A percentile compares a stretch with the other conserved stretches of the same genome.
phyloP scores from a whole-genome alignment of 2,329 filamentous ascomycete species.

The Nectriaceae sp. region DNA sequence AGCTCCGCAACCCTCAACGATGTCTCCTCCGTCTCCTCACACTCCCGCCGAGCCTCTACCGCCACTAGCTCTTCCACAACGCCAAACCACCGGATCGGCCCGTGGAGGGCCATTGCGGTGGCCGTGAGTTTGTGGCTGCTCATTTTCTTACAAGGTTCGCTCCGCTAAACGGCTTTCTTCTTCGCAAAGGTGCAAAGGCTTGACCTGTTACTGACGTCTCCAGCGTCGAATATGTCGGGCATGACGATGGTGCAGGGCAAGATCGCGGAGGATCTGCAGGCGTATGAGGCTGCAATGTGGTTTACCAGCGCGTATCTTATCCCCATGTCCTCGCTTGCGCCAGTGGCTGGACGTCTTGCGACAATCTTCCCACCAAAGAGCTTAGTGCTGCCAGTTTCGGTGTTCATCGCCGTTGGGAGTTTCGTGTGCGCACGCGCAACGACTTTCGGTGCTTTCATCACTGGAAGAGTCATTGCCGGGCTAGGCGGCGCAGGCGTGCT shows the following conservation, averaged over 20 bases:
- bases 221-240: conserved; percentile 72
- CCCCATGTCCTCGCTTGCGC: conserved; percentile 62
- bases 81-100: conserved; percentile 26
- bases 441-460: conserved; percentile 63
- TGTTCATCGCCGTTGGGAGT: conserved; percentile 61
- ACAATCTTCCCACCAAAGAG: conserved; percentile 71
- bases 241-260: conserved; percentile 79
- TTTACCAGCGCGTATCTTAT: conserved; percentile 77
- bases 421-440: conserved; percentile 63
- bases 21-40: background rate
- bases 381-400: conserved; percentile 64
- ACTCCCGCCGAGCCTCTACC: background rate
- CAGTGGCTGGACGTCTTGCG: conserved; percentile 70
- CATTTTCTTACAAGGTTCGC: conserved; percentile 31
- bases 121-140: conserved; percentile 33
- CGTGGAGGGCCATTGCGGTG: conserved; percentile 45
- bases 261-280: conserved; percentile 74
- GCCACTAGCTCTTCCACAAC: conserved; percentile 1
- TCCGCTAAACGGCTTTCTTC: background rate
- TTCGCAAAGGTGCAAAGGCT: background rate
- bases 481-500: conserved; percentile 71
- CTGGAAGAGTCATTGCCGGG: conserved; percentile 69
- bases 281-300: conserved; percentile 75
- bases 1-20: conserved; percentile 1
- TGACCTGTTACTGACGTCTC: conserved; percentile 10